These are phyloP conservation scores for Epichloe baconii DNA, from an alignment of 2,329 filamentous ascomycete species.

Conservation along the genomic window DNA sequence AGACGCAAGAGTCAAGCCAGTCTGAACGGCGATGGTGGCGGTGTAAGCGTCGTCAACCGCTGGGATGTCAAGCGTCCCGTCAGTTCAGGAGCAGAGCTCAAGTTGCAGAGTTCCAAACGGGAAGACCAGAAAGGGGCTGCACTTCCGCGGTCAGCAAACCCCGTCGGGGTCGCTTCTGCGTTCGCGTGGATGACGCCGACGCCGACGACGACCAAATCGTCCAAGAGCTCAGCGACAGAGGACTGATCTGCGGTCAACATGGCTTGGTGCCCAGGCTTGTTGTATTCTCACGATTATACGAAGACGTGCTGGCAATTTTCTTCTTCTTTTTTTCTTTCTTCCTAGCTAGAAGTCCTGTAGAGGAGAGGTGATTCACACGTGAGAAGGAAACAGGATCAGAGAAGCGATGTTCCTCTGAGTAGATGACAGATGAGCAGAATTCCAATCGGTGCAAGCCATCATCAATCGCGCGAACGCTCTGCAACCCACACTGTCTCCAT, in stretches of 20 bases:
- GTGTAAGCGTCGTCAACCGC: conserved; percentile 20
- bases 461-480: not conserved
- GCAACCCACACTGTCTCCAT: too few species aligned
- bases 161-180: conserved; percentile 80
- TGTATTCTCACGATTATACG: not conserved
- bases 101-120: conserved; percentile 22
- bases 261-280: not conserved
- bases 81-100: conserved; percentile 28
- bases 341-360: conserved; percentile 2
- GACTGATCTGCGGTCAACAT: not conserved
- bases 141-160: conserved; percentile 56
- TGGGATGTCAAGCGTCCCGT: conserved; percentile 43
- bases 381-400: not conserved
- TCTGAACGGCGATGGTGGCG: conserved; percentile 15
- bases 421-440: not conserved
- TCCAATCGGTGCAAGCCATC: not conserved
- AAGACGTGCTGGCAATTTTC: not conserved
- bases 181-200: conserved; percentile 85
- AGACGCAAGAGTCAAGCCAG: conserved; percentile 40
- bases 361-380: conserved; percentile 9
- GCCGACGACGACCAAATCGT: conserved; percentile 24
- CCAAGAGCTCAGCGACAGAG: conserved; percentile 22
- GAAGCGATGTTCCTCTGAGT: not conserved
- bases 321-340: too few species aligned
- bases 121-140: conserved; percentile 26